A percentile compares a stretch with the other conserved stretches of the same genome.
Conservation (phyloP, 306 rosid species). For the Prosopis cineraria region DNA sequence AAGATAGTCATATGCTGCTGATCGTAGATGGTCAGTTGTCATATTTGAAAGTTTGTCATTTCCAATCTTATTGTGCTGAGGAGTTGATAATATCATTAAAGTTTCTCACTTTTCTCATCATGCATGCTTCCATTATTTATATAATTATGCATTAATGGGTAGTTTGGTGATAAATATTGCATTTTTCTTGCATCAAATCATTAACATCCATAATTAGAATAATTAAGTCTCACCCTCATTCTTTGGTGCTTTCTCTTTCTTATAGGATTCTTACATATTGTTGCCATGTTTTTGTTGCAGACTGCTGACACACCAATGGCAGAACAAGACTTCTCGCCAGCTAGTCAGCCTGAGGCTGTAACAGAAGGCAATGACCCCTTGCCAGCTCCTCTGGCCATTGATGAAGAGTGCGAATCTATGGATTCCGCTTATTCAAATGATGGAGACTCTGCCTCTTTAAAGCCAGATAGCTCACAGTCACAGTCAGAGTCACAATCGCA, state of each 20-base stretch:
- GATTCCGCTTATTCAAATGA: slow-evolving; percentile 86
- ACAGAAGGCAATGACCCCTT: slow-evolving; percentile 64
- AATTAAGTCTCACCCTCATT: slow-evolving; percentile 4
- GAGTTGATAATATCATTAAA: slow-evolving; percentile 18
- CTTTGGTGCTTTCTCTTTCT: slow-evolving; percentile 18
- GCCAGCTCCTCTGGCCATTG: slow-evolving; percentile 79
- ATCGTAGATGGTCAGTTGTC: neutral
- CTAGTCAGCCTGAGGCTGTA: slow-evolving; percentile 49
- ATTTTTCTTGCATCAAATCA: slow-evolving; percentile 14
- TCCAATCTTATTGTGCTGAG: slow-evolving; percentile 25
- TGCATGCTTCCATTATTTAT: neutral
- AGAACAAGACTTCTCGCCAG: slow-evolving; percentile 67
- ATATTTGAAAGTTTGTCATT: slow-evolving; percentile 20
- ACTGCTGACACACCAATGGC: slow-evolving; percentile 61
- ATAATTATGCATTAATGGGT: neutral
- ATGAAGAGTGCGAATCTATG: slow-evolving; percentile 96
- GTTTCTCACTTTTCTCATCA: neutral
- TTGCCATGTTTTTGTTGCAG: slow-evolving; percentile 57
- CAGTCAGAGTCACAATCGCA: too few species aligned
- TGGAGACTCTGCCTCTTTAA: slow-evolving; percentile 63
- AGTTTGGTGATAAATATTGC: slow-evolving; percentile 23
- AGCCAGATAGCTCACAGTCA: slow-evolving; percentile 54
- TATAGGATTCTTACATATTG: slow-evolving; percentile 11
- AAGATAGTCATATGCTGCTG: neutral
- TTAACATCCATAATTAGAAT: neutral